Base-by-base conservation (phyloP, 306 rosid genomes). In the Alnus glutinosa region DNA sequence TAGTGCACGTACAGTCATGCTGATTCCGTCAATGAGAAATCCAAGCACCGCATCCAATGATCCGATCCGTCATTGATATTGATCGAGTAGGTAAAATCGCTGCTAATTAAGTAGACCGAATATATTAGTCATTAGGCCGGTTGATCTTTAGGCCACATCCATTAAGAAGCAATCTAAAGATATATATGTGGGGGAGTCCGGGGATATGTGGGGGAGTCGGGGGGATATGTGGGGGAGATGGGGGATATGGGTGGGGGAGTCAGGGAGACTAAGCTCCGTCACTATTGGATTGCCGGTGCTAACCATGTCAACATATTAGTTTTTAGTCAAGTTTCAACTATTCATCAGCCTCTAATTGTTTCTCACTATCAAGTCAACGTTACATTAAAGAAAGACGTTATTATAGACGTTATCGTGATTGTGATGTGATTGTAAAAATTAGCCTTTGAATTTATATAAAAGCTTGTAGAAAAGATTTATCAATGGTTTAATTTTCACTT, bases 111-210 rank as follows among this genome's bases (percentile, higher is more conserved):
- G 83, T 85, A 87, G 77, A 82, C 78, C 71, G 72, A 55, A 76
- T 80, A 67, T 71, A 23, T 80, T 85, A 85, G 84, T 86, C 74
- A 80, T 80, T 88, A 90, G 92, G 88, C 89, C 91, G 90, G 95
- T 84, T 77, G 81, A 77, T 73, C 79, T 51, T 59, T 47, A 64
- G 54, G 79, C 73, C 81, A 62, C 77, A 77, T 73, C 32, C 44
- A 73, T 50, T 18, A 15, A 37, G 16, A 15, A 14, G 42, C 61
- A 73, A 51, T 50, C 66, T 9, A 10, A 59, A 28, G 36, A 7
- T 19, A 58, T 28, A 58, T 59, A 13, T 32, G 32, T 59, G 66
- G 66, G 66, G 66, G 66, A 59, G 12, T 3, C 46, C 7, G 46
- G 46, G 7, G 46, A 58, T 28, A 19, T 59, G 32, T 59, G 66